Evolutionary conservation across 257 asterid species (phyloP).

Genomic region (Nicotiana otophora): DNA sequence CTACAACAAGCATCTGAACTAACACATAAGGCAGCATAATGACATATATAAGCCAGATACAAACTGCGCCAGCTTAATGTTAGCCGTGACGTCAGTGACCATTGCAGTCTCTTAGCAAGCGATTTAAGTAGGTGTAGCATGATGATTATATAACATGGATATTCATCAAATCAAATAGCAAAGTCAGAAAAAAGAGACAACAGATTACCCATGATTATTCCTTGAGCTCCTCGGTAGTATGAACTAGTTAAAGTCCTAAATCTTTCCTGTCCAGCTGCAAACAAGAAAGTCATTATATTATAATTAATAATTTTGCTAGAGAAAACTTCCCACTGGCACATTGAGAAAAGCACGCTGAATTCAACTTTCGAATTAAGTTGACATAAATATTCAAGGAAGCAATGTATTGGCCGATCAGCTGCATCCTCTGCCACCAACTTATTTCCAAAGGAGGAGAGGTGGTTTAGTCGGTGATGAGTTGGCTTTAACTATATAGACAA

Average conservation of each 20-base stretch:
- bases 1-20: background rate
- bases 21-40: background rate
- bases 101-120: background rate
- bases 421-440: background rate
- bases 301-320: background rate
- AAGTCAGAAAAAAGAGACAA: background rate
- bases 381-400: background rate
- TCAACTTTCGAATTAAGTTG: background rate
- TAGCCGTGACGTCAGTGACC: background rate
- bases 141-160: background rate
- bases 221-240: constrained; percentile 74
- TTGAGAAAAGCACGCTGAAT: background rate
- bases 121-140: background rate
- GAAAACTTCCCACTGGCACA: background rate
- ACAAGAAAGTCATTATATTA: constrained; percentile 1
- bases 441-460: background rate
- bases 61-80: background rate
- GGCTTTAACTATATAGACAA: background rate
- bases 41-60: background rate
- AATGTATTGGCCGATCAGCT: background rate
- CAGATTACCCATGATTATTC: constrained; percentile 55
- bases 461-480: background rate
- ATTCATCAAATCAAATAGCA: background rate
- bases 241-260: constrained; percentile 71
- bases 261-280: constrained; percentile 73